Evolutionary conservation across 345 rosid species (phyloP).

Genomic region (Euphorbia lathyris): DNA sequence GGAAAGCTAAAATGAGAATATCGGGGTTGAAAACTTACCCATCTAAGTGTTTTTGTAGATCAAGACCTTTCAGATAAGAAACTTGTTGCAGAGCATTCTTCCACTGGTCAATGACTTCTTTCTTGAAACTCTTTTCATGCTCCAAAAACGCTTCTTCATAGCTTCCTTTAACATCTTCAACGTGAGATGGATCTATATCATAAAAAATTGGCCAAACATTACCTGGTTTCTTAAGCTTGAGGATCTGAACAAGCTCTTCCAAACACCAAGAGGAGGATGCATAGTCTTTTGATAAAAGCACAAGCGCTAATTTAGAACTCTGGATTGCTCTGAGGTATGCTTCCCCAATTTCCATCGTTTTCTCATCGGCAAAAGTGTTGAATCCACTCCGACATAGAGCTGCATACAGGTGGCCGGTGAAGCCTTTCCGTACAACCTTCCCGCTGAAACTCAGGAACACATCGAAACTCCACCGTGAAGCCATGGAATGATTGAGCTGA

Average conservation of each 20-base stretch:
- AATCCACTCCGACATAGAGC: slow-evolving; percentile 8
- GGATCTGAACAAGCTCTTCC: slow-evolving; percentile 13
- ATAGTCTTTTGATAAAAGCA: slow-evolving; percentile 12
- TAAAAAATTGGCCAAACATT: slow-evolving; percentile 13
- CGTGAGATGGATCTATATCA: slow-evolving; percentile 13
- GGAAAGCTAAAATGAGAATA: too few relatives aligned
- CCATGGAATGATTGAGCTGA: neutral
- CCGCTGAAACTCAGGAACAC: neutral
- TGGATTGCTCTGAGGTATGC: neutral
- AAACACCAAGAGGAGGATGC: slow-evolving; percentile 13
- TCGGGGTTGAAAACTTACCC: slow-evolving; percentile 1
- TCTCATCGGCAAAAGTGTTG: slow-evolving; percentile 2
- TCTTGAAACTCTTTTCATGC: neutral
- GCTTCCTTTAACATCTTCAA: neutral
- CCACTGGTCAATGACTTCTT: neutral
- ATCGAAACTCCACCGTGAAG: neutral
- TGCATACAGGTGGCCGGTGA: slow-evolving; percentile 8
- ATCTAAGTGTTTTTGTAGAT: neutral
- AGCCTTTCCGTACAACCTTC: neutral
- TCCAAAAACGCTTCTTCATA: slow-evolving; percentile 2
- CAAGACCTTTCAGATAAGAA: neutral
- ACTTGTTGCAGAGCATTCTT: slow-evolving; percentile 9
- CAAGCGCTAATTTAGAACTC: neutral
- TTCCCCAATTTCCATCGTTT: slow-evolving; percentile 7
- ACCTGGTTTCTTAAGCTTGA: neutral